phyloP scores from a whole-genome alignment of 768 basidiomycete species.

The Trametes cinnabarina region DNA sequence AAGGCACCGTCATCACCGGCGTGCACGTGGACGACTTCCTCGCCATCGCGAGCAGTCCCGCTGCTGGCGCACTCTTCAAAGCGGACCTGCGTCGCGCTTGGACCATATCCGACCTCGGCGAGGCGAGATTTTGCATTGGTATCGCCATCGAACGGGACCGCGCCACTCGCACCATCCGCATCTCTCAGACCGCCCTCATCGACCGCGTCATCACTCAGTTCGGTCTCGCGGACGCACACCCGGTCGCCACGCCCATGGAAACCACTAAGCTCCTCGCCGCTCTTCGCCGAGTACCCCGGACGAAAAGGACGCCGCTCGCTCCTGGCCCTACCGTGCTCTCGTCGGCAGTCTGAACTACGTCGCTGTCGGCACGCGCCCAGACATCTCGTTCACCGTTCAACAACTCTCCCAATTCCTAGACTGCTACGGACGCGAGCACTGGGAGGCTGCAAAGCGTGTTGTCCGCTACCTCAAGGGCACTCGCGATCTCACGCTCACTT shows the following conservation, averaged over 20 bases:
- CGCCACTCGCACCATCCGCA: conserved; percentile 10
- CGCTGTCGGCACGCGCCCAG: conserved; percentile 16
- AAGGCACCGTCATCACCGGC: conserved; percentile 15
- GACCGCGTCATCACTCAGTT: conserved; percentile 17
- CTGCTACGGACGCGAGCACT: conserved; percentile 19
- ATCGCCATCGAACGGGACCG: conserved; percentile 35
- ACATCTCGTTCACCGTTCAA: conserved; percentile 22
- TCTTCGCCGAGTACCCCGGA: not conserved
- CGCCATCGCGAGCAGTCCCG: conserved; percentile 18
- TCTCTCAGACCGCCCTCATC: conserved; percentile 23
- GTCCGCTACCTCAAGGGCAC: conserved; percentile 27
- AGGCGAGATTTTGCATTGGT: conserved; percentile 33
- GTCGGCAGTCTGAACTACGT: conserved; percentile 31
- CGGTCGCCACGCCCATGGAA: conserved; percentile 21
- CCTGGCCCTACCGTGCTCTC: conserved; percentile 29
- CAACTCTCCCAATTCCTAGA: conserved; percentile 18
- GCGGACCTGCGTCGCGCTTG: conserved; percentile 28
- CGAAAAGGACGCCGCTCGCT: not conserved
- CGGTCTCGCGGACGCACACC: conserved; percentile 7
- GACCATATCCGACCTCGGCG: conserved; percentile 36
- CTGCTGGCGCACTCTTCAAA: conserved; percentile 30
- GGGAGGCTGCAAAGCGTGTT: conserved; percentile 26
- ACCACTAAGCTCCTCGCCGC: not conserved
- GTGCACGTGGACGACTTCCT: conserved; percentile 26
- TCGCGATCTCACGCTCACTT: not conserved